Conservation (phyloP, 164 flowering plant genomes). For the Protea cynaroides region DNA sequence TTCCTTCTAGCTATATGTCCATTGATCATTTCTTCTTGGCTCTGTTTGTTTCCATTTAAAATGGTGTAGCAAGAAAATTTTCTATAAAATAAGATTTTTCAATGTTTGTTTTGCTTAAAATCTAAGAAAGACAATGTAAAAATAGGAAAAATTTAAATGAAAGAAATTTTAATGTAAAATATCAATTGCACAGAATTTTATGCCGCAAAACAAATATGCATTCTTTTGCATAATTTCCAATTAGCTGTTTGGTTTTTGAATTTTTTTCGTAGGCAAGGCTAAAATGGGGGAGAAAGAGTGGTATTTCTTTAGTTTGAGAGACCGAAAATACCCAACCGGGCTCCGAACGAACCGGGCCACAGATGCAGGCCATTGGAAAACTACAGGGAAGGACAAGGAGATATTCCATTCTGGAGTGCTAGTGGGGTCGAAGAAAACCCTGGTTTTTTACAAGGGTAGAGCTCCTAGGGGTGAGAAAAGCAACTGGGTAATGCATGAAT, state of each 20-base stretch:
- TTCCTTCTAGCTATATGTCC: too few species aligned
- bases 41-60: too few species aligned
- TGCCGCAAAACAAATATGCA: too few species aligned
- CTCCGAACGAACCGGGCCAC: slow-evolving; percentile 89
- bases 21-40: too few species aligned
- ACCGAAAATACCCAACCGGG: slow-evolving; percentile 89
- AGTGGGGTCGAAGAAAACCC: slow-evolving; percentile 89
- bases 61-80: too few species aligned
- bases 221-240: too few species aligned
- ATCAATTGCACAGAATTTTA: too few species aligned
- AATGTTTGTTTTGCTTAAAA: too few species aligned
- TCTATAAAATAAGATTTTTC: too few species aligned
- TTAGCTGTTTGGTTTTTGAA: neutral
- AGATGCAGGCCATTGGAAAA: slow-evolving; percentile 91
- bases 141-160: too few species aligned
- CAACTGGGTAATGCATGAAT: slow-evolving; percentile 97
- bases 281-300: slow-evolving; percentile 91
- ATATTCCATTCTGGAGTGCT: slow-evolving; percentile 48
- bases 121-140: too few species aligned
- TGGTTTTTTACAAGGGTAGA: slow-evolving; percentile 86
- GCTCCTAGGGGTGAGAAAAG: slow-evolving; percentile 93
- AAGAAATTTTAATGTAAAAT: too few species aligned
- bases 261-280: slow-evolving; percentile 62
- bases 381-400: slow-evolving; percentile 94
- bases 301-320: slow-evolving; percentile 85